Evolutionary conservation across 768 basidiomycete species (phyloP).

Genomic region (Exsudoporus frostii): DNA sequence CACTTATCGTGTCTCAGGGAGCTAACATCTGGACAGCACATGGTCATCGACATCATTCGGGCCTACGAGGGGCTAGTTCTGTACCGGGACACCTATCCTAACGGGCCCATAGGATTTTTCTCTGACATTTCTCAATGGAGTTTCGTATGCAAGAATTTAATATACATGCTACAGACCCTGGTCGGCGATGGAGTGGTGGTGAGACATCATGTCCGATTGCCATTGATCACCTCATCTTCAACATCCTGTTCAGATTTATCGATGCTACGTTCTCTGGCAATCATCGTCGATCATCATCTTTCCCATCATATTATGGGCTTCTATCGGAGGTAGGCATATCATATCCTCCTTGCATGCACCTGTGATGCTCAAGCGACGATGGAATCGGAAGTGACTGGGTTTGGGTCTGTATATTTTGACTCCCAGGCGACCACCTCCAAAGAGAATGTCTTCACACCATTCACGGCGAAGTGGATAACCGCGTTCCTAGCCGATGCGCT

Average conservation of each 20-base stretch:
- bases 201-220: background rate
- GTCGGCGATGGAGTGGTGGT: constrained; percentile 24
- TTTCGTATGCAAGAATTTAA: constrained; percentile 27
- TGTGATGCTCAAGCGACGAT: background rate
- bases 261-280: constrained; percentile 28
- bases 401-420: constrained; percentile 15
- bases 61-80: constrained; percentile 21
- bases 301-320: constrained; percentile 18
- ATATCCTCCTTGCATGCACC: too few species aligned
- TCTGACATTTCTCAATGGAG: constrained; percentile 22
- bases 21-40: constrained; percentile 5
- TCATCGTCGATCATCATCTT: constrained; percentile 17
- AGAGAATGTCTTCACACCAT: constrained; percentile 15
- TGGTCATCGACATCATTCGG: constrained; percentile 19
- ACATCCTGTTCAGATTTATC: constrained; percentile 19
- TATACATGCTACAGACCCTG: constrained; percentile 21
- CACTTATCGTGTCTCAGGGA: background rate
- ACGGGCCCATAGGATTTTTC: constrained; percentile 27
- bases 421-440: constrained; percentile 5
- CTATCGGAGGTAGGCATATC: constrained; percentile 1
- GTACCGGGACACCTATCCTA: constrained; percentile 5
- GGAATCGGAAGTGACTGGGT: constrained; percentile 8
- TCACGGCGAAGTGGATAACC: constrained; percentile 22
- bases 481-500: constrained; percentile 21
- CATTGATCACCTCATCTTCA: background rate